Evolutionary conservation across 2,329 filamentous ascomycete genomes (phyloP), one percentile per base, ranked within the genome.

Genomic region (Plenodomus tracheiphilus): DNA sequence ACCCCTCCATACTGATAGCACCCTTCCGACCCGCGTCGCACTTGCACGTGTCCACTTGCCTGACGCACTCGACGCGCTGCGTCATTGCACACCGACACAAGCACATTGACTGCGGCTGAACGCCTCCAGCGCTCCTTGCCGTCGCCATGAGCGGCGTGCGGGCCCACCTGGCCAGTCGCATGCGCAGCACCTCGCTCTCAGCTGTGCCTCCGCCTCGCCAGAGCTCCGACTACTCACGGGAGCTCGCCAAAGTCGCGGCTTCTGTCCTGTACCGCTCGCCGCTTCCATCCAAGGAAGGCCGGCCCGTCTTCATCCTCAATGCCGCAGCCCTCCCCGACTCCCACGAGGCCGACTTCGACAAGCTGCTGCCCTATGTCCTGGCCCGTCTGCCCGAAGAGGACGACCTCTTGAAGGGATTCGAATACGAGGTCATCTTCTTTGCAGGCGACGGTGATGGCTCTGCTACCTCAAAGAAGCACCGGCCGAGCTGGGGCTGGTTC

Each of bases 371-470:
- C 3, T 83, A 83, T 50, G 80, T 83, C 6, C 72, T 83, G 13
- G 76, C 77, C 2, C 72, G 80, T 46, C 67, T 83, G 21, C 81
- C 81, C 2, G 77, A 77, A 18, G 80, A 83, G 53, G 80, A 83
- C 39, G 80, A 82, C 53, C 64, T 83, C 48, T 70, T 81, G 22
- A 74, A 73, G 40, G 80, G 79, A 2, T 76, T 74, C 17, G 79
- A 81, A 47, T 83, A 83, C 56, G 80, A 82, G 59, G 75, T 83
- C 39, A 71, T 83, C 46, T 81, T 83, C 68, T 82, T 83, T 58
- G 80, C 80, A 4, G 80, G 80, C n/a, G 79, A 79, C 9, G 75
- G 74, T 32, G 73, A 74, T 39, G 77, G 75, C 40, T 74, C 71
- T 39, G 71, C 69, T 13, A 76, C 74, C 9, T 65, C 69, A 36